These are phyloP conservation scores for Suhomyces coccinellae DNA, from an alignment of 1,139 yeast genomes.

Conservation along the genomic window DNA sequence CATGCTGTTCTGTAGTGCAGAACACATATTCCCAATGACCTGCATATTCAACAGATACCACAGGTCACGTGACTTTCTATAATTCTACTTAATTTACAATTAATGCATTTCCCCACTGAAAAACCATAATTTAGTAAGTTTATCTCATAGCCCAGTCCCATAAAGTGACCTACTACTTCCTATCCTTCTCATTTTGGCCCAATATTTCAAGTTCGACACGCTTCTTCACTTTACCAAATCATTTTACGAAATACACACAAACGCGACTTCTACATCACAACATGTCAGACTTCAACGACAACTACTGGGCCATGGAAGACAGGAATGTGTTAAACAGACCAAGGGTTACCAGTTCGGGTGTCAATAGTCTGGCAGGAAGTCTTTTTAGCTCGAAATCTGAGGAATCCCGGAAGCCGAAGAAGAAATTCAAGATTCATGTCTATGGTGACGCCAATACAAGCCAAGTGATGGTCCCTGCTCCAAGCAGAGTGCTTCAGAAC, in stretches of 20 bases:
- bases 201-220: not conserved
- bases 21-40: too few relatives aligned
- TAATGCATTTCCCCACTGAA: too few relatives aligned
- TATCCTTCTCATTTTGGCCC: too few relatives aligned
- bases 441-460: constrained; percentile 6
- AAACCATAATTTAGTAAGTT: too few relatives aligned
- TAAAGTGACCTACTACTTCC: too few relatives aligned
- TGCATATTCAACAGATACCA: too few relatives aligned
- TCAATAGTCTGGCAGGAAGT: constrained; percentile 2
- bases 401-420: constrained; percentile 7
- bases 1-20: too few relatives aligned
- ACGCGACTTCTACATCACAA: constrained; percentile 2
- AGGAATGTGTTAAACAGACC: constrained; percentile 6
- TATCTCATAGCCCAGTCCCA: too few relatives aligned
- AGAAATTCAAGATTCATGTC: constrained; percentile 11
- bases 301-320: constrained; percentile 3
- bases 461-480: not conserved
- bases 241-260: not conserved
- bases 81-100: too few relatives aligned
- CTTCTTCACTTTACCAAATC: not conserved
- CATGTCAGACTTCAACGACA: constrained; percentile 5
- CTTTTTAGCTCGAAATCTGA: constrained; percentile 4
- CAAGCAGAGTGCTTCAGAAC: constrained; percentile 1
- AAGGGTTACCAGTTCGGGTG: constrained; percentile 1
- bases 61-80: too few relatives aligned